Evolutionary conservation across 805 yeast genomes (phyloP).

Genomic region (Wickerhamiella cacticola): DNA sequence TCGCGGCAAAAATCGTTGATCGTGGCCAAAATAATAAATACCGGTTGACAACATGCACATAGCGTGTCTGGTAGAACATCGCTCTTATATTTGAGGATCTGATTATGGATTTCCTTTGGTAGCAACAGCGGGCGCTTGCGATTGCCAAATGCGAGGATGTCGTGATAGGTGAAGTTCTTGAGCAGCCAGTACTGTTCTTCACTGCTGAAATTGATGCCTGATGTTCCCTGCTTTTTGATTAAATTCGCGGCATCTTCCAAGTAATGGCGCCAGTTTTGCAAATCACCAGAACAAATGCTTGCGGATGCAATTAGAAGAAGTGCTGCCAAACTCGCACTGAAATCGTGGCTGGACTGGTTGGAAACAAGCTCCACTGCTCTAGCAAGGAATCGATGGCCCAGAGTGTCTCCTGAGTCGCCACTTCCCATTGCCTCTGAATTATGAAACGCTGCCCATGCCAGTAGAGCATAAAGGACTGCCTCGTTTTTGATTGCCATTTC

Average conservation of each 20-base stretch:
- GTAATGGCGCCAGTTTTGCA: conserved; percentile 58
- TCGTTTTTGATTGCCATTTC: conserved; percentile 41
- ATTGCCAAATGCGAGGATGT: conserved; percentile 53
- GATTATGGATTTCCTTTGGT: conserved; percentile 46
- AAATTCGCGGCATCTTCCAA: conserved; percentile 55
- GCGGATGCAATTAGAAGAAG: conserved; percentile 62
- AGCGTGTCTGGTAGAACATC: conserved; percentile 48
- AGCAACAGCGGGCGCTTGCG: conserved; percentile 48
- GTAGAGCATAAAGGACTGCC: conserved; percentile 39
- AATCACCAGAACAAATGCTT: conserved; percentile 74
- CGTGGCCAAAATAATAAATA: conserved; percentile 57
- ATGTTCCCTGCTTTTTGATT: conserved; percentile 51
- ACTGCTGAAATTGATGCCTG: conserved; percentile 38
- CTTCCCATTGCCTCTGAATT: conserved; percentile 19
- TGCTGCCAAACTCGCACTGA: conserved; percentile 40
- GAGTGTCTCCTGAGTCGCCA: conserved; percentile 25
- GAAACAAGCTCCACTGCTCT: conserved; percentile 20
- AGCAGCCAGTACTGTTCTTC: conserved; percentile 59
- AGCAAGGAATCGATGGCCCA: conserved; percentile 22
- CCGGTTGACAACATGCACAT: conserved; percentile 57
- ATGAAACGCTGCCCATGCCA: conserved; percentile 45
- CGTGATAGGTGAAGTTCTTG: conserved; percentile 72
- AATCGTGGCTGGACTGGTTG: conserved; percentile 23
- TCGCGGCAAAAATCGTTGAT: conserved; percentile 49
- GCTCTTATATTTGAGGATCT: conserved; percentile 32